Conservation (phyloP, 148 eudicot species). For the Limonium bicolor region DNA sequence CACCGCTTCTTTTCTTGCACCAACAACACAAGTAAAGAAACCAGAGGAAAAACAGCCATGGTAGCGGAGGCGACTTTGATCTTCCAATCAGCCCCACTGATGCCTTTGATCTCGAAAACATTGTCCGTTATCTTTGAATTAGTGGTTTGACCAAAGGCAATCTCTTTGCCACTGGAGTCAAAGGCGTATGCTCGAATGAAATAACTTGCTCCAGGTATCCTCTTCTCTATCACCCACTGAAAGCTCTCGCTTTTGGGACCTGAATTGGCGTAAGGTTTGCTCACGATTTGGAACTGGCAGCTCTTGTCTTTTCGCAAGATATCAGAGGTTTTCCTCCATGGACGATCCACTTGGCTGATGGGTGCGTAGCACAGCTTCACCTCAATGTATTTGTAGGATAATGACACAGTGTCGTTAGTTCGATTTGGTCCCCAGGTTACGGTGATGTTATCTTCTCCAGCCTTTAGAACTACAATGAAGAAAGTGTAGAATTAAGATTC, state of each 20-base stretch:
- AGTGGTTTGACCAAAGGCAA: background rate
- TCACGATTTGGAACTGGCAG: background rate
- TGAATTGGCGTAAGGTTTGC: background rate
- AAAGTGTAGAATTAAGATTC: too few relatives aligned
- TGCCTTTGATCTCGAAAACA: constrained; percentile 8
- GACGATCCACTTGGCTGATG: constrained; percentile 57
- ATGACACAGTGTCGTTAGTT: constrained; percentile 9
- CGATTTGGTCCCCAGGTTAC: constrained; percentile 39
- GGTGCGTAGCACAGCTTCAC: constrained; percentile 51
- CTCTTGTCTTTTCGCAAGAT: constrained; percentile 1
- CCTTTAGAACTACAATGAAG: constrained; percentile 4
- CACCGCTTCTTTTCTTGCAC: background rate
- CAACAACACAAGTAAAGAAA: background rate
- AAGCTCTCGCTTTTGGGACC: background rate
- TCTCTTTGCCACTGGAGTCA: background rate
- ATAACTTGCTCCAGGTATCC: background rate
- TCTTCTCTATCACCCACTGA: background rate
- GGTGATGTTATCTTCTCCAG: constrained; percentile 8
- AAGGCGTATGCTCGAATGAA: constrained; percentile 4
- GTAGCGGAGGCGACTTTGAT: background rate
- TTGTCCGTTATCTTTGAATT: constrained; percentile 2
- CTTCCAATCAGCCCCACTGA: background rate
- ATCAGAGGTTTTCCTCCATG: constrained; percentile 10
- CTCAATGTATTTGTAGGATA: constrained; percentile 33
- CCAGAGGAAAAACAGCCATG: constrained; percentile 7